Base-by-base conservation (phyloP, 495 filamentous ascomycete species). In the Venustampulla echinocandica region DNA sequence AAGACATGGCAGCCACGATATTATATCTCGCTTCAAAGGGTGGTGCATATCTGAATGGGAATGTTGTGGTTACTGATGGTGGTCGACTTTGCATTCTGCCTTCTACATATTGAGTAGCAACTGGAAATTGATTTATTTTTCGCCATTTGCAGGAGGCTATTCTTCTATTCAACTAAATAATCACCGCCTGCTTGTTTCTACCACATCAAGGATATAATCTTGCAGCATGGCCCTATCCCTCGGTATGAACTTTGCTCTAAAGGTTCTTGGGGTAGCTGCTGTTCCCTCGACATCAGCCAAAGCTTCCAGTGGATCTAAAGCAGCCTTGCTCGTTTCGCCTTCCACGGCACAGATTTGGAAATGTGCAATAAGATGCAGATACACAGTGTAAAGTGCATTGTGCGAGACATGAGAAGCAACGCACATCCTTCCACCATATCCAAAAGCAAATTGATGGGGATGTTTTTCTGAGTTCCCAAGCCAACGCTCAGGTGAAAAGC, bases 1-100 rank as follows among this genome's bases (percentile, higher is more conserved):
- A 81, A 50, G 82, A 85, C 47, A 78, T 85, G 70, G 76, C 73
- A 0, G 81, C 76, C 3, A 56, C 67, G n/a, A 75, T 81, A 38
- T 55, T 86, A 13, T 84, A 76, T 60, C 61, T 85, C 17, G 71
- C 76, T 2, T 79, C 76, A 15, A 69, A 74, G 35, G 78, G 77
- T 0, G 79, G 81, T 1, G 66, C 68, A 6, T 85, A 73, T 59
- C 66, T 65, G 35, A 82, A 79, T 46, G 80, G 81, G 0, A 64
- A 56, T 22, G 65, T 79, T 19, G 48, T 80, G 13, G 42, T 81
- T 2, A 61, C 58, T 4, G 80, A 84, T 61, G 82, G 82, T 10
- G 82, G 83, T 1, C 59, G 80, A 33, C 40, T 80, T 38, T 33
- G 44, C 34, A 33, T 45, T 27, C 13, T 54, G 17, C 51, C 51